phyloP scores from a whole-genome alignment of 768 basidiomycete species.

The Mrakia gelida region DNA sequence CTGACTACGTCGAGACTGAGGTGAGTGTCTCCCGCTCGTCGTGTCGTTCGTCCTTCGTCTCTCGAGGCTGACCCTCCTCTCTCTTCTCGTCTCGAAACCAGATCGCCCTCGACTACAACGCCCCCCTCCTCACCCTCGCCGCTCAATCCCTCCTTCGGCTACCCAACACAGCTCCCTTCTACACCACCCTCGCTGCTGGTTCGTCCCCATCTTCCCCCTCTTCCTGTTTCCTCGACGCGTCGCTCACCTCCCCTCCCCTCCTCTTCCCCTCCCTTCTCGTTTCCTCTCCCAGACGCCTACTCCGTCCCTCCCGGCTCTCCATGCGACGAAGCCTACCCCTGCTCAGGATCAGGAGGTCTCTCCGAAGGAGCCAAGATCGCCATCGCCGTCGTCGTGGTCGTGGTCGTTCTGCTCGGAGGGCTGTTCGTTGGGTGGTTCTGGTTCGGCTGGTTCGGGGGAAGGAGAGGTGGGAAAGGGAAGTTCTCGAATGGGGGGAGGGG shows the following conservation, averaged over 20 bases:
- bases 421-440: conserved; percentile 24
- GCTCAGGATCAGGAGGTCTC: conserved; percentile 49
- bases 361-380: conserved; percentile 62
- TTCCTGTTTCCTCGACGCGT: too few relatives aligned
- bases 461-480: not conserved
- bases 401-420: conserved; percentile 50
- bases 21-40: conserved; percentile 47
- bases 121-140: conserved; percentile 79
- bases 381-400: conserved; percentile 63
- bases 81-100: conserved; percentile 37
- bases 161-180: conserved; percentile 67
- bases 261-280: conserved; percentile 20
- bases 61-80: not conserved
- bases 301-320: conserved; percentile 54
- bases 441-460: conserved; percentile 22
- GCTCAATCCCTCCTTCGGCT: conserved; percentile 49
- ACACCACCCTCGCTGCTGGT: conserved; percentile 55
- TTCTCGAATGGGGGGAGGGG: not conserved
- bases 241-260: too few relatives aligned
- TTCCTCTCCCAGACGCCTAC: conserved; percentile 37
- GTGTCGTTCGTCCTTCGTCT: not conserved
- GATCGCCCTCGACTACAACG: conserved; percentile 84
- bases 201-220: not conserved
- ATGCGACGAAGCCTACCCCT: conserved; percentile 67
- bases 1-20: conserved; percentile 86